Percentiles rank a stretch among this genome's conserved stretches.
phyloP scores from a whole-genome alignment of 768 basidiomycete genomes.

The Tricholoma saponaceum region DNA sequence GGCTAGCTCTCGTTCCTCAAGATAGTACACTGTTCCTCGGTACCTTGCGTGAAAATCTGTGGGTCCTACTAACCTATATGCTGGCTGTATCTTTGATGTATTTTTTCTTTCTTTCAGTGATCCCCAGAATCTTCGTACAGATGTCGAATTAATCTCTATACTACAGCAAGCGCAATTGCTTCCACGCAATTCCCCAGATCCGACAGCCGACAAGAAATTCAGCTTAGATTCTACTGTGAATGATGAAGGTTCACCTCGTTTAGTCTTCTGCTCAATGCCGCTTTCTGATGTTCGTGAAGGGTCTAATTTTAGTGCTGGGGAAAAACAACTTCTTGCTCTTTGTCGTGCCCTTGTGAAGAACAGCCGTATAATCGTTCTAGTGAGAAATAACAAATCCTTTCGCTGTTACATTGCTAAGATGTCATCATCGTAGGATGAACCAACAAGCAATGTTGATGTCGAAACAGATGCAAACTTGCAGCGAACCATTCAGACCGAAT shows the following conservation, averaged over 20 bases:
- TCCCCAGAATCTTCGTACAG: constrained; percentile 46
- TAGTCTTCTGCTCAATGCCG: too few species aligned
- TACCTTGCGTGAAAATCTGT: constrained; percentile 41
- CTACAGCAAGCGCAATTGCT: constrained; percentile 60
- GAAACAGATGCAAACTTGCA: constrained; percentile 62
- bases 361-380: constrained; percentile 54
- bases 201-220: constrained; percentile 58
- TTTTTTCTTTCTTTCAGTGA: constrained; percentile 31
- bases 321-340: constrained; percentile 61
- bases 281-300: constrained; percentile 26
- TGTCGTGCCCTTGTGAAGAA: constrained; percentile 61
- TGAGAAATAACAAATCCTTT: constrained; percentile 19
- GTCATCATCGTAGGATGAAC: constrained; percentile 46
- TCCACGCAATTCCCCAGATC: constrained; percentile 37
- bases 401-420: neutral
- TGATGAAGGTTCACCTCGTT: constrained; percentile 47
- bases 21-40: constrained; percentile 49
- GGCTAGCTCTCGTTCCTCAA: constrained; percentile 68
- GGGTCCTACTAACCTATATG: neutral
- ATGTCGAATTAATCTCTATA: constrained; percentile 59
- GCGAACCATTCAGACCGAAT: constrained; percentile 59
- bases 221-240: constrained; percentile 57
- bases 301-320: constrained; percentile 61
- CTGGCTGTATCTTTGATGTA: too few species aligned
- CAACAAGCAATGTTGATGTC: constrained; percentile 56